Base-by-base conservation (phyloP, 495 filamentous ascomycete genomes). In the Oleoguttula mirabilis region DNA sequence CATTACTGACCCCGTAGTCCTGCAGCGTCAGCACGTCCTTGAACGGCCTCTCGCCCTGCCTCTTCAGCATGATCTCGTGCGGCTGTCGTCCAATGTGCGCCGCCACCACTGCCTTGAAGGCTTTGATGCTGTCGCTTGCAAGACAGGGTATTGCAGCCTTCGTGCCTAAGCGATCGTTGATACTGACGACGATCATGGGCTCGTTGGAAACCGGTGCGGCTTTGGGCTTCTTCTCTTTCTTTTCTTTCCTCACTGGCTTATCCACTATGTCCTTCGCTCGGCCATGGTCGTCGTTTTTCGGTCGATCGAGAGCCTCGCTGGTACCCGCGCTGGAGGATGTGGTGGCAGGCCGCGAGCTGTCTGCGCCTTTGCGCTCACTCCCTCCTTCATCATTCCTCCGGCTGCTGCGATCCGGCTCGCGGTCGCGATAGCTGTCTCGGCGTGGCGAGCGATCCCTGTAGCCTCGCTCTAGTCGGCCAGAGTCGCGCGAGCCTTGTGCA, bases 41-140 rank as follows among this genome's bases (percentile, higher is more conserved):
- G 58, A 95, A 93, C 15, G 87, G 87, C 46, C 86, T 59, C 65
- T 94, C 83, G 7, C 86, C 83, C 63, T 95, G 87, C 51, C 87
- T 68, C 70, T 92, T 93, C 43, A 95, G 61, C 57, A 93, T 65
- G 43, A 95, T 94, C 64, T 94, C 84, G 54, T 90, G 82, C 33
- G 85, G 80, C 52, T 87, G 77, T 21, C 87, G 76, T 2, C 87
- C 87, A 46, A 95, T 87, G 27, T 76, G 70, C 39, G 82, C 82
- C 3, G 87, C 86, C 16, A 95, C 85, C 67, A 84, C 77, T 31
- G 82, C 78, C 61, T 95, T 95, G 69, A 95, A 90, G 38, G 86
- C 38, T 55, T 58, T 79, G 45, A 94, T 79, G 20, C 73, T 75
- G 61, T 95, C 87, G 14, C 72, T 79, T 2, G 81, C 75, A 33